These are phyloP conservation scores for Auriculariales sp. DNA, from an alignment of 768 basidiomycete species.

Conservation along the genomic window DNA sequence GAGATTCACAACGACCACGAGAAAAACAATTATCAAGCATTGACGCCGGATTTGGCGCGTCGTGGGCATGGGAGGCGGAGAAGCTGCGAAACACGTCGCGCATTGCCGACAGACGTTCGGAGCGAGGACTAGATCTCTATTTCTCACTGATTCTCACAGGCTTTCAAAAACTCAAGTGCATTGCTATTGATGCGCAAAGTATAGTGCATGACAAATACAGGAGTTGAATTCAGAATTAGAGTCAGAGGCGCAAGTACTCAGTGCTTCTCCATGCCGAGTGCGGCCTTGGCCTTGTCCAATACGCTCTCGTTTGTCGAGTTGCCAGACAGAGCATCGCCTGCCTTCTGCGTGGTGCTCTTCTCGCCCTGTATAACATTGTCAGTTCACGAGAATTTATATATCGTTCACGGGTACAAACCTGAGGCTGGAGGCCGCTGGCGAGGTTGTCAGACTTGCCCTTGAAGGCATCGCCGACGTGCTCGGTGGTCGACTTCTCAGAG, in stretches of 20 bases:
- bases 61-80: too few species aligned
- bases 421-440: conserved; percentile 33
- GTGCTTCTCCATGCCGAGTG: conserved; percentile 28
- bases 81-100: too few species aligned
- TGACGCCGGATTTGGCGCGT: too few species aligned
- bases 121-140: too few species aligned
- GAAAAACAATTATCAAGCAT: too few species aligned
- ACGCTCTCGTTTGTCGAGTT: conserved; percentile 14
- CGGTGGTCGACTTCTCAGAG: conserved; percentile 11
- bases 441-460: conserved; percentile 34
- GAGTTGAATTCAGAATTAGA: too few species aligned
- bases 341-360: conserved; percentile 36
- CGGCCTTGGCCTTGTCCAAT: conserved; percentile 36
- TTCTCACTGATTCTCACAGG: too few species aligned
- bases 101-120: too few species aligned
- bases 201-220: too few species aligned
- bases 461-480: conserved; percentile 39
- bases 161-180: too few species aligned
- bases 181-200: too few species aligned
- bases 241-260: conserved; percentile 4
- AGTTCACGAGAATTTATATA: neutral
- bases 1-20: too few species aligned
- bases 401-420: conserved; percentile 28
- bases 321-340: conserved; percentile 30
- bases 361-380: conserved; percentile 21